These are phyloP conservation scores for Exophiala sp. DNA, from an alignment of 2,329 filamentous ascomycete genomes.

Conservation along the genomic window DNA sequence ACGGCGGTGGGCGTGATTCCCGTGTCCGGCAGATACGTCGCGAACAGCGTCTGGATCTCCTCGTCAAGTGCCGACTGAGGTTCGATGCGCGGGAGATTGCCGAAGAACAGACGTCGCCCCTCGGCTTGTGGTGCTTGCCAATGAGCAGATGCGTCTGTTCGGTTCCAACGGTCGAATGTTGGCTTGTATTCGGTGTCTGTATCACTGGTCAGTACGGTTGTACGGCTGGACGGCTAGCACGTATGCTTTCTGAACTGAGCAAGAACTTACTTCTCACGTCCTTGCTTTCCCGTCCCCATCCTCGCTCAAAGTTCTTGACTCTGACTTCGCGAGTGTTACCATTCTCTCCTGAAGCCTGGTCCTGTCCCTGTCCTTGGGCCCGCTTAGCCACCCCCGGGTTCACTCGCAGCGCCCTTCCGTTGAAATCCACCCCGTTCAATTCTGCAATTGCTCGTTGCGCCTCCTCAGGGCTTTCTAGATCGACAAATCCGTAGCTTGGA, in stretches of 20 bases:
- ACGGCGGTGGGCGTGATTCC: conserved; percentile 43
- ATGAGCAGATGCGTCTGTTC: conserved; percentile 36
- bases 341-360: conserved; percentile 2
- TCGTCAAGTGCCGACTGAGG: conserved; percentile 39
- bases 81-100: conserved; percentile 42
- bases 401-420: conserved; percentile 57
- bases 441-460: conserved; percentile 54
- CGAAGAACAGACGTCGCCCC: conserved; percentile 43
- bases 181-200: conserved; percentile 22
- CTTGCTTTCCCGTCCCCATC: conserved; percentile 13
- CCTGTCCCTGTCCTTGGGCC: conserved; percentile 1
- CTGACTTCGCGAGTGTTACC: conserved; percentile 11
- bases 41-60: conserved; percentile 42
- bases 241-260: too few species aligned
- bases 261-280: conserved; percentile 20
- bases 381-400: conserved; percentile 54
- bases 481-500: conserved; percentile 69
- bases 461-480: conserved; percentile 53
- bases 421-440: conserved; percentile 51
- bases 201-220: neutral
- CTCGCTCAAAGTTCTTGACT: conserved; percentile 18
- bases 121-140: conserved; percentile 31
- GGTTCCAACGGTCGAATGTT: conserved; percentile 41
- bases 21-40: conserved; percentile 21
- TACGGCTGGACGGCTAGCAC: too few species aligned